Conservation (phyloP, 495 filamentous ascomycete genomes). For the Ascobolus immersus region DNA sequence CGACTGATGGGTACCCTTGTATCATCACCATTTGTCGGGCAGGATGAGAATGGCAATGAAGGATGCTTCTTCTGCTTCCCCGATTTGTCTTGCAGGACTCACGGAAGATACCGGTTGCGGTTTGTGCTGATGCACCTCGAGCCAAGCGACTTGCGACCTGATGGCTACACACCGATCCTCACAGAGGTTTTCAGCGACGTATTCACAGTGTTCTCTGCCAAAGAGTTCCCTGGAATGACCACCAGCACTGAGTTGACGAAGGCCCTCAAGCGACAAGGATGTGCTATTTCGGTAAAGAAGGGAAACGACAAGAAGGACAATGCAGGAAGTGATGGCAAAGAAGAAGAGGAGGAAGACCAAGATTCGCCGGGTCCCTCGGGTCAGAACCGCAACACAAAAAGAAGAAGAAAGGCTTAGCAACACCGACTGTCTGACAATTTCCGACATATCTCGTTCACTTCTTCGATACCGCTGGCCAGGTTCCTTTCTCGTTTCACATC, state of each 20-base stretch:
- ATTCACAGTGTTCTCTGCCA: constrained; percentile 82
- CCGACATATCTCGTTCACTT: no score
- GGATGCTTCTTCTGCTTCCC: constrained; percentile 88
- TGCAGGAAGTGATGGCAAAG: constrained; percentile 20
- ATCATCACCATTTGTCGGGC: constrained; percentile 43
- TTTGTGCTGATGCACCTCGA: constrained; percentile 72
- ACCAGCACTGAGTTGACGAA: constrained; percentile 44
- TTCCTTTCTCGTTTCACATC: no score
- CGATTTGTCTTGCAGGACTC: constrained; percentile 73
- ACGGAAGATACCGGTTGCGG: constrained; percentile 54
- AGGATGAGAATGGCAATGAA: constrained; percentile 36
- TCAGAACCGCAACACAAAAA: constrained; percentile 6
- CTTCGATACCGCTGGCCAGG: no score
- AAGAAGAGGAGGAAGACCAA: constrained; percentile 23
- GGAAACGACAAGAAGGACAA: constrained; percentile 40
- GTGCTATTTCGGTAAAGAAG: constrained; percentile 57
- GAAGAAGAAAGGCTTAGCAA: not conserved
- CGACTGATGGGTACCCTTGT: constrained; percentile 59
- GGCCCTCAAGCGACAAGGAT: constrained; percentile 45
- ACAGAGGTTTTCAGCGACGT: constrained; percentile 37
- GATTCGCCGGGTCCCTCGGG: constrained; percentile 11
- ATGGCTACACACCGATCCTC: constrained; percentile 16
- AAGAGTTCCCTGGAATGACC: constrained; percentile 88
- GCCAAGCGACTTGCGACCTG: constrained; percentile 18
- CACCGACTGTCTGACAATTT: no score